Evolutionary conservation across 371 early-diverging fungal species (phyloP), one percentile per base, ranked within the genome.

Genomic region (Mortierella sp.): DNA sequence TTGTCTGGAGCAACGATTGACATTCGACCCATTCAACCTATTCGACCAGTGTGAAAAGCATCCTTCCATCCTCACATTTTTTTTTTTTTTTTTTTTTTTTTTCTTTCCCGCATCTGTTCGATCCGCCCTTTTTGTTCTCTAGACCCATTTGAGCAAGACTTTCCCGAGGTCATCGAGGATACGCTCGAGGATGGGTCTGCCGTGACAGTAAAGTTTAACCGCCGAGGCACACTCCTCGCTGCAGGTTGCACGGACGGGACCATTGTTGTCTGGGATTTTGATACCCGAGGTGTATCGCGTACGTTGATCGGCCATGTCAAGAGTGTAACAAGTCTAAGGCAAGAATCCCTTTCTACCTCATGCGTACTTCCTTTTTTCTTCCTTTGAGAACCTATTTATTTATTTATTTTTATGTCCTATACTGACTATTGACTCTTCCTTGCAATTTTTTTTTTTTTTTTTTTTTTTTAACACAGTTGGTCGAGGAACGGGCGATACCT

Each of bases 71-170:
- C 53, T 26, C 2, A 26, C 53, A 53, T 26, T 12, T 23, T 53
- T 21, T 15, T 21, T 53, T 53, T 21, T 15, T 21, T 53, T 53
- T 26, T 12, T 23, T 53, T 21, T 15, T 21, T 53, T 53, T n/a
- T n/a, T n/a, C n/a, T n/a, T 59, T 60, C 64, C 7, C 30, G 12
- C 29, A 6, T 57, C 18, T 57, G 25, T 55, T 19, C 15, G 19
- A 55, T 55, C 15, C 23, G 23, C 29, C 25, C 15, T 18, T n/a
- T 3, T 18, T 15, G 21, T 18, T 37, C 47, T 45, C 29, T 76
- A 89, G 96, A 94, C 80, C 96, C 96, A 45, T 95, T 92, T 83
- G 94, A 90, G 63, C 94, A 92, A 51, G 93, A 95, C 77, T 92
- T 90, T 62, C 95, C 95, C 11, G 93, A 94, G 69, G 81, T 87